phyloP scores from a whole-genome alignment of 164 flowering plant genomes.

The Liquidambar formosana region DNA sequence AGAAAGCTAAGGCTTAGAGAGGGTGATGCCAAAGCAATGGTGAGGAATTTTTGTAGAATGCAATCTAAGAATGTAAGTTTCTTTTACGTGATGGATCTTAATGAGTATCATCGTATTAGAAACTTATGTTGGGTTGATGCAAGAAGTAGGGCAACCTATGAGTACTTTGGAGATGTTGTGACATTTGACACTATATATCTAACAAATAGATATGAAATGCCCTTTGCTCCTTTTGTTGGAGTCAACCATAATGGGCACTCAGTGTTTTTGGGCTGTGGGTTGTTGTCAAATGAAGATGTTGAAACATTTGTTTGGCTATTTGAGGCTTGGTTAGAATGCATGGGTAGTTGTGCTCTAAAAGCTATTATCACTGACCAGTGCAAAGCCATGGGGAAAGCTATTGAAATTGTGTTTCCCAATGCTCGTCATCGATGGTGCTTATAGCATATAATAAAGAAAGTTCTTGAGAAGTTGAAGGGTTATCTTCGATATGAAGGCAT shows the following conservation, averaged over 20 bases:
- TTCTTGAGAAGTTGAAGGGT: conserved; percentile 2
- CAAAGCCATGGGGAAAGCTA: not conserved
- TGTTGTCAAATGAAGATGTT: too few species aligned
- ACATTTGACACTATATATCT: not conserved
- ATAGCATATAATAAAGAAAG: conserved; percentile 9
- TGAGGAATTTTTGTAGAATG: not conserved
- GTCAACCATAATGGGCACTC: conserved; percentile 7
- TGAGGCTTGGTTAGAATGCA: conserved; percentile 1
- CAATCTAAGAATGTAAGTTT: not conserved
- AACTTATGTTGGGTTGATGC: too few species aligned
- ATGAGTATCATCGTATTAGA: not conserved
- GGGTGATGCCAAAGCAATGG: conserved; percentile 4
- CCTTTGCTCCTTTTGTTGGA: too few species aligned
- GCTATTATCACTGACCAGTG: conserved; percentile 1
- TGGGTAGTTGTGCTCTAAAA: conserved; percentile 1
- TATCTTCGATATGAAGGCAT: conserved; percentile 6
- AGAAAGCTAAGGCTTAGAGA: not conserved
- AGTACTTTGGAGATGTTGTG: conserved; percentile 3
- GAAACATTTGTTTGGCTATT: too few species aligned
- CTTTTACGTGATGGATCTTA: not conserved
- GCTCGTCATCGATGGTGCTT: conserved; percentile 9
- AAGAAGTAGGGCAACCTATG: too few species aligned
- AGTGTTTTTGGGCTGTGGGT: conserved; percentile 1
- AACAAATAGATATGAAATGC: not conserved
- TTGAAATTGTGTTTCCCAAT: conserved; percentile 2